These are phyloP conservation scores for Kwoniella mangroviensis DNA, from an alignment of 768 basidiomycete species.

Conservation along the genomic window DNA sequence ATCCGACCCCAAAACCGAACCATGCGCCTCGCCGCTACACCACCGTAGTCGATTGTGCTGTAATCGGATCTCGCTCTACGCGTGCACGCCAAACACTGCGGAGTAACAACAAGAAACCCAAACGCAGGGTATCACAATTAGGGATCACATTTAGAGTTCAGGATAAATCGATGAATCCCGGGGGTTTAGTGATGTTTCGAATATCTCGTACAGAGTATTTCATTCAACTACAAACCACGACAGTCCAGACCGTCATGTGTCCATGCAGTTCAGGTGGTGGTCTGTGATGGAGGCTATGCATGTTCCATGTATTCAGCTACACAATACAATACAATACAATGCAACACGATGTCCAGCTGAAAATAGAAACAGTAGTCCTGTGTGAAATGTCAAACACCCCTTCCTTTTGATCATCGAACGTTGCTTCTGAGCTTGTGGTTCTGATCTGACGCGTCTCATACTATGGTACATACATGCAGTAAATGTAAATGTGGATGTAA, in stretches of 20 bases:
- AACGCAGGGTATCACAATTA: not conserved
- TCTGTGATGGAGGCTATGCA: not conserved
- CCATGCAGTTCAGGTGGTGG: not conserved
- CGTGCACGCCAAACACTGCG: slow-evolving; percentile 5
- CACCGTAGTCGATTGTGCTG: not conserved
- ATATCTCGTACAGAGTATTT: slow-evolving; percentile 10
- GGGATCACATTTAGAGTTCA: not conserved
- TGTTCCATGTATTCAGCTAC: not conserved
- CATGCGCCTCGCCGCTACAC: not conserved
- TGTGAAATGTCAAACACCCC: not conserved
- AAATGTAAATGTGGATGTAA: no score
- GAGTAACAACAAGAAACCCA: not conserved
- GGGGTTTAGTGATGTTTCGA: slow-evolving; percentile 10
- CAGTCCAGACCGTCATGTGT: not conserved
- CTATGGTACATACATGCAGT: no score
- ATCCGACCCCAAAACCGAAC: not conserved
- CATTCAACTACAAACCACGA: not conserved
- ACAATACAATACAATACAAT: no score
- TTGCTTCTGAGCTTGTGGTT: not conserved
- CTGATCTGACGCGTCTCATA: not conserved
- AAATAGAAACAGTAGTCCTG: no score
- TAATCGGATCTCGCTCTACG: not conserved
- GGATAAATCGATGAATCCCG: not conserved
- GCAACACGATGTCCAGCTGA: no score
- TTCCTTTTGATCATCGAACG: not conserved